A percentile compares a stretch with the other conserved stretches of the same genome.
Conservation (phyloP, 805 yeast genomes). For the Kurtzmaniella cleridarum region DNA sequence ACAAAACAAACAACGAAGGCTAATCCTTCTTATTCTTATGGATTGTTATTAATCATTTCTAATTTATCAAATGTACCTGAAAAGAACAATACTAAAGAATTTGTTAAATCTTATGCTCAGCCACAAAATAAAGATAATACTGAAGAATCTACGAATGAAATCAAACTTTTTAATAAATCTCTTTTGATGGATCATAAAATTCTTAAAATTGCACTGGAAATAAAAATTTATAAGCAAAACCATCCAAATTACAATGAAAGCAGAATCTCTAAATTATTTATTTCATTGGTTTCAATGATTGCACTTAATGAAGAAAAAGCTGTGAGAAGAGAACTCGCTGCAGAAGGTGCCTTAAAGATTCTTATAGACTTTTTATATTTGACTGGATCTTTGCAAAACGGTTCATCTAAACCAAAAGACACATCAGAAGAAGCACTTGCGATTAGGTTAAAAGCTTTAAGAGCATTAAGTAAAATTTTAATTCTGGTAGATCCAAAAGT, state of each 20-base stretch:
- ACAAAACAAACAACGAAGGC: constrained; percentile 3
- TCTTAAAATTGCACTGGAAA: constrained; percentile 12
- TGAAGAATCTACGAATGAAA: constrained; percentile 18
- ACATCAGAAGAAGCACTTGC: constrained; percentile 14
- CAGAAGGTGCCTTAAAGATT: constrained; percentile 41
- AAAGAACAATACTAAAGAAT: constrained; percentile 26
- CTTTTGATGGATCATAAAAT: constrained; percentile 20
- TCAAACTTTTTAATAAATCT: constrained; percentile 26
- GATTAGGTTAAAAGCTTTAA: constrained; percentile 27
- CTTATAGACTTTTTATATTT: constrained; percentile 34
- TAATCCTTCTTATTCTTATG: constrained; percentile 27
- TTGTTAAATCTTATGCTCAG: constrained; percentile 31
- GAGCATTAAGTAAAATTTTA: constrained; percentile 40
- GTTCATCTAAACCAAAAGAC: constrained; percentile 15
- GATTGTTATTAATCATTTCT: constrained; percentile 35
- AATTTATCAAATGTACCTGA: constrained; percentile 33
- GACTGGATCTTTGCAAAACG: constrained; percentile 16
- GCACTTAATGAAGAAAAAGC: constrained; percentile 19
- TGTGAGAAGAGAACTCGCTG: constrained; percentile 32
- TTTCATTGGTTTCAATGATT: constrained; percentile 31
- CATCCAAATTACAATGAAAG: constrained; percentile 7
- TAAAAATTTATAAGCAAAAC: constrained; percentile 12
- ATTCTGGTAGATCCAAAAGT: constrained; percentile 39
- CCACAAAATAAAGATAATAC: constrained; percentile 20
- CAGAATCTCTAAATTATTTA: constrained; percentile 16